Percentiles rank a stretch among this genome's conserved stretches.
phyloP scores from a whole-genome alignment of 352 stramenopile genomes.

The Pythium brassicae region DNA sequence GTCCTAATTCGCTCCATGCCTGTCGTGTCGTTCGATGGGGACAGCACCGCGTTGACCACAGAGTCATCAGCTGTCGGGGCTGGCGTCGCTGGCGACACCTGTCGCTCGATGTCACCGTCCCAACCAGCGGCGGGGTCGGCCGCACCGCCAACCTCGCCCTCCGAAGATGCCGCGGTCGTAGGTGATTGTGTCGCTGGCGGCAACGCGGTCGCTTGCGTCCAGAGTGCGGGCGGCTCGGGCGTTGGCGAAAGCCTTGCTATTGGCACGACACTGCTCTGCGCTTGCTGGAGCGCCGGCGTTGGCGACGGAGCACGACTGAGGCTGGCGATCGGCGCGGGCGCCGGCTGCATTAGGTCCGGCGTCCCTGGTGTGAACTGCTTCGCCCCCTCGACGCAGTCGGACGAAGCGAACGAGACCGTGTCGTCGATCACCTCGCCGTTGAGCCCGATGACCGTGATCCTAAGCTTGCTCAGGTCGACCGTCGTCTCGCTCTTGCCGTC shows the following conservation, averaged over 20 bases:
- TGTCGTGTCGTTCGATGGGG: constrained; percentile 10
- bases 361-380: constrained; percentile 33
- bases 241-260: not conserved
- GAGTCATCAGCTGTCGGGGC: not conserved
- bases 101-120: not conserved
- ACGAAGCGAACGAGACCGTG: constrained; percentile 43
- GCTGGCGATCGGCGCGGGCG: not conserved
- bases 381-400: constrained; percentile 38
- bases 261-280: not conserved
- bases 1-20: constrained; percentile 13
- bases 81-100: not conserved
- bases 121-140: not conserved
- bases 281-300: constrained; percentile 1
- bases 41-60: not conserved
- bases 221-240: not conserved
- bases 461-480: constrained; percentile 35
- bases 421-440: constrained; percentile 54
- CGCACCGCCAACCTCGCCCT: not conserved
- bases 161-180: not conserved
- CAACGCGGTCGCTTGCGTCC: not conserved
- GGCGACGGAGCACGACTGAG: not conserved
- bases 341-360: not conserved
- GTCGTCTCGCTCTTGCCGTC: constrained; percentile 18
- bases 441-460: constrained; percentile 36
- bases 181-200: not conserved